These are phyloP conservation scores for Cordyceps militaris DNA, from an alignment of 2,329 filamentous ascomycete genomes.

Conservation along the genomic window DNA sequence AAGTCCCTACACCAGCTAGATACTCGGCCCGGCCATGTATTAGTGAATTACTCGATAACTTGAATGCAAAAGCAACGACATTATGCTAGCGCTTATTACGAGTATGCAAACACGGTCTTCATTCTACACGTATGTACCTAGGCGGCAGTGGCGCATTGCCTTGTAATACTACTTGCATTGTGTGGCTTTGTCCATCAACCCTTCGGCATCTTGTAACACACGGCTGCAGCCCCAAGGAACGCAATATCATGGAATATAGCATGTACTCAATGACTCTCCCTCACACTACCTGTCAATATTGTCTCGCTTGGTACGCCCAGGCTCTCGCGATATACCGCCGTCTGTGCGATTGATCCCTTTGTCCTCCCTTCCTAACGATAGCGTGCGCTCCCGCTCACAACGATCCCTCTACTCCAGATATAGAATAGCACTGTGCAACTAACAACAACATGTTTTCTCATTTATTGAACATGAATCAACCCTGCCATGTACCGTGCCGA, in stretches of 20 bases:
- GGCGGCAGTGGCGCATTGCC: not conserved
- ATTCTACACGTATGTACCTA: not conserved
- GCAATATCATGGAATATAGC: not conserved
- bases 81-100: too few species aligned
- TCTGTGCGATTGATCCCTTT: not conserved
- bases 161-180: not conserved
- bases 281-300: not conserved
- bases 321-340: not conserved
- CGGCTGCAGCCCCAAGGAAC: not conserved
- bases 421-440: too few species aligned
- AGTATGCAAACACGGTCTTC: too few species aligned
- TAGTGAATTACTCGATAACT: too few species aligned
- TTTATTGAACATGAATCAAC: too few species aligned
- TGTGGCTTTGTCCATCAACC: not conserved
- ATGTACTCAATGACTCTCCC: not conserved
- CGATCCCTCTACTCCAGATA: too few species aligned
- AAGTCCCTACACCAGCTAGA: too few species aligned
- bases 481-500: too few species aligned
- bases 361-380: not conserved
- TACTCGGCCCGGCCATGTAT: too few species aligned
- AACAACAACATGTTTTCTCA: too few species aligned
- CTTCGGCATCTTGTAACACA: not conserved
- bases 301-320: not conserved
- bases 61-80: too few species aligned
- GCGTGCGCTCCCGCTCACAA: too few species aligned